phyloP scores from a whole-genome alignment of 352 stramenopile species.

The Phytophthora pini region DNA sequence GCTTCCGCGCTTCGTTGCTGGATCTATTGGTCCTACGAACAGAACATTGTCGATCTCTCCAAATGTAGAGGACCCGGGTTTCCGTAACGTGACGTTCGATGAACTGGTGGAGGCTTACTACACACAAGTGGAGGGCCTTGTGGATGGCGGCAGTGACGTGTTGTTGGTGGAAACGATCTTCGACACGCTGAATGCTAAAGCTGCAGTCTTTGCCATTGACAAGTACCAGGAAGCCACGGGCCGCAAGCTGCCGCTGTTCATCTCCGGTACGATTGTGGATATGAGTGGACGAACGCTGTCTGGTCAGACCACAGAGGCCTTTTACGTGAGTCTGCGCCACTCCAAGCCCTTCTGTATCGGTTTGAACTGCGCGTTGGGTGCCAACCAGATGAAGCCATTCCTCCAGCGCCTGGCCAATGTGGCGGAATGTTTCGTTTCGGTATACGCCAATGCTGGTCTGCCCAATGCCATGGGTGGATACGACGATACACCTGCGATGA shows the following conservation, averaged over 20 bases:
- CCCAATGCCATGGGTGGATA: slow-evolving; percentile 98
- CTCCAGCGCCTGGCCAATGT: slow-evolving; percentile 91
- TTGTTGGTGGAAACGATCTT: slow-evolving; percentile 99
- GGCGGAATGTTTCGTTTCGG: slow-evolving; percentile 96
- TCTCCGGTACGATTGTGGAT: slow-evolving; percentile 97
- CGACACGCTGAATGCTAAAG: slow-evolving; percentile 98
- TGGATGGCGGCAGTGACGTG: slow-evolving; percentile 96
- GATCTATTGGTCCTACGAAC: slow-evolving; percentile 97
- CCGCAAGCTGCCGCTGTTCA: slow-evolving; percentile 95
- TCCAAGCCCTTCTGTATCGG: slow-evolving; percentile 97
- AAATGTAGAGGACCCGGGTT: slow-evolving; percentile 94
- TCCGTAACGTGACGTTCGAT: slow-evolving; percentile 97
- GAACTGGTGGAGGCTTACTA: slow-evolving; percentile 97
- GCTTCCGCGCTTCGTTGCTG: slow-evolving; percentile 94
- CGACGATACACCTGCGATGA: slow-evolving; percentile 94
- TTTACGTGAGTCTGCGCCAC: slow-evolving; percentile 96
- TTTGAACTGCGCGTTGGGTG: slow-evolving; percentile 96
- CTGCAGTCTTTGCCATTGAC: slow-evolving; percentile 94
- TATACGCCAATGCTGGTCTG: slow-evolving; percentile 97
- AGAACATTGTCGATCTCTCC: slow-evolving; percentile 96
- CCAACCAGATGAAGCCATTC: slow-evolving; percentile 97
- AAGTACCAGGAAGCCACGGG: slow-evolving; percentile 93
- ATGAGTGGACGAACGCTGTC: slow-evolving; percentile 96
- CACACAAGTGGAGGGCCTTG: slow-evolving; percentile 93
- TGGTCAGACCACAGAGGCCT: slow-evolving; percentile 96